Base-by-base conservation (phyloP, 768 basidiomycete genomes). In the Mycena crocata region DNA sequence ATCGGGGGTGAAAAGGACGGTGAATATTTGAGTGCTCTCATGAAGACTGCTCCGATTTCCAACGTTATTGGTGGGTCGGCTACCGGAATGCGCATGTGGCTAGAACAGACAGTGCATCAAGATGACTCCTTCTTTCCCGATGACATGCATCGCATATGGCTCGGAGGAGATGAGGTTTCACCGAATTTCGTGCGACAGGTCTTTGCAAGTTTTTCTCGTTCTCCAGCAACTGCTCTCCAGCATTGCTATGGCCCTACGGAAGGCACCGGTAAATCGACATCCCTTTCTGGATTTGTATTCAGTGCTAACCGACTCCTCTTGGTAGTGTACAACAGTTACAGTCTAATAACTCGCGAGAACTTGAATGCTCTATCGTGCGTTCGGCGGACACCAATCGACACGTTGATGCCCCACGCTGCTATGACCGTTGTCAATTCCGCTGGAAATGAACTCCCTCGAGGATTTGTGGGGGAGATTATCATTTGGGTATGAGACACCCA, bases 391-490 rank as follows among this genome's bases (percentile, higher is more conserved):
- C 52, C 35, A 55, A 37, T 55, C 52, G 52, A 55, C 23, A 55
- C 10, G 37, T 15, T 62, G 2, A 5, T 49, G 10, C 60, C 49
- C 34, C 35, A 51, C 30, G 48, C 50, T 15, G 49, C 60, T 23
- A 62, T 62, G 60, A 51, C 60, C 12, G 49, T 62, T 14, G 50
- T 52, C 24, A 62, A 62, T 32, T 39, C 49, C n/a, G 49, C 37
- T 32, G 60, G 60, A n/a, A 50, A 62, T 21, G 60, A 62, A 23
- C 60, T 62, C 15, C 60, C 60, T 51, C 48, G 49, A 15, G 60
- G 60, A 42, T 62, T 62, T 51, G 60, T 62, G 26, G 60, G 60
- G 6, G 60, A 62, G 52, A 51, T 62, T 42, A 24, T 62, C 17
- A 62, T 62, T 40, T 62, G 60, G 60, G 60, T 62, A 35, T 13